Conservation (phyloP, 2,329 filamentous ascomycete genomes). For the Trichoderma gracile region DNA sequence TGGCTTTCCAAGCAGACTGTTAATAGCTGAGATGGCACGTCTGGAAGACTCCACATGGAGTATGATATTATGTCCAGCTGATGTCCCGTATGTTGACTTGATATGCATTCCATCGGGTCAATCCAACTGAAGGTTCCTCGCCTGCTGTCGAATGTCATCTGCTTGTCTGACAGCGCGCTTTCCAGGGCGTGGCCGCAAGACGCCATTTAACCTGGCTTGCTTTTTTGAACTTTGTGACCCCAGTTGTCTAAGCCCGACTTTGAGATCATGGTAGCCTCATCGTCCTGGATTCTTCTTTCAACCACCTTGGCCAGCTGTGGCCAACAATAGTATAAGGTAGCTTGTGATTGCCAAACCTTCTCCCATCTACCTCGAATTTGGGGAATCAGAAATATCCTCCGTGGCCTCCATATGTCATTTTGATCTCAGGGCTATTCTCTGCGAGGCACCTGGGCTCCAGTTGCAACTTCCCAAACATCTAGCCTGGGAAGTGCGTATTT, state of each 20-base stretch:
- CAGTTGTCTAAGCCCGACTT: no score
- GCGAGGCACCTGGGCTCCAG: not conserved
- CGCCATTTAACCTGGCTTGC: no score
- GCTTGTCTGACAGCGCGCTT: conserved; percentile 9
- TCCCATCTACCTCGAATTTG: not conserved
- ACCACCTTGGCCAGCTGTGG: not conserved
- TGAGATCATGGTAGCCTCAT: no score
- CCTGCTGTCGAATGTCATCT: conserved; percentile 3
- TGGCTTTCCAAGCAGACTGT: not conserved
- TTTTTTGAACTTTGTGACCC: no score
- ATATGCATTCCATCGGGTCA: not conserved
- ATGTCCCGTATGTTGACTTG: not conserved
- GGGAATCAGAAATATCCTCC: not conserved
- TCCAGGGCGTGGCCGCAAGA: no score
- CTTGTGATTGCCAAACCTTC: not conserved
- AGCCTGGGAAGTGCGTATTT: not conserved
- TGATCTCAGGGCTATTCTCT: not conserved
- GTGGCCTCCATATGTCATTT: not conserved
- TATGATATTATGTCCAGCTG: conserved; percentile 6
- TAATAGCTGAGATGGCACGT: not conserved
- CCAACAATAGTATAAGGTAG: not conserved
- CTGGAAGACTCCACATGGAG: not conserved
- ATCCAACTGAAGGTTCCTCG: not conserved
- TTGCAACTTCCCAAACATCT: not conserved
- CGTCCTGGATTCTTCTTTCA: no score